Conservation (phyloP, 805 yeast species). For the Ogataea naganishii region DNA sequence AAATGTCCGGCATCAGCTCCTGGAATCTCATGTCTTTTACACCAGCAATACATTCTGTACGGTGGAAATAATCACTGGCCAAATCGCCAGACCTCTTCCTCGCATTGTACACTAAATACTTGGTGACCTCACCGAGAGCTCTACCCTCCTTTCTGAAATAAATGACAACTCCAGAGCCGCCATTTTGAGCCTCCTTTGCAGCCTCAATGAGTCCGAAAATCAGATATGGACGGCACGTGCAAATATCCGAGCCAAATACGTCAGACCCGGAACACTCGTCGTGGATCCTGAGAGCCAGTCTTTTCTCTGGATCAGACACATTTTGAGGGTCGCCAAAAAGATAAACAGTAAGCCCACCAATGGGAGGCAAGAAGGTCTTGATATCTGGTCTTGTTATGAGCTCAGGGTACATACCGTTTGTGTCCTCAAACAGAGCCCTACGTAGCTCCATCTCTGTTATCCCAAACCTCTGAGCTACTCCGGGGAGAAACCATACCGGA, state of each 20-base stretch:
- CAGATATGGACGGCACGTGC: constrained; percentile 63
- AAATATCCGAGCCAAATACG: constrained; percentile 60
- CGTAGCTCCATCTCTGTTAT: constrained; percentile 48
- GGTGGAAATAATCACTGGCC: constrained; percentile 58
- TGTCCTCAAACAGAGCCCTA: constrained; percentile 55
- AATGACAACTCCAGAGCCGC: constrained; percentile 56
- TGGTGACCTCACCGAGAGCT: constrained; percentile 62
- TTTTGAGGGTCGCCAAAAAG: constrained; percentile 54
- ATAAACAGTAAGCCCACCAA: constrained; percentile 60
- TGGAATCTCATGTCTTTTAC: constrained; percentile 68
- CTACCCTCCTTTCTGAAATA: constrained; percentile 67
- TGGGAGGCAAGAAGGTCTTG: constrained; percentile 59
- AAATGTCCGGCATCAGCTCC: constrained; percentile 61
- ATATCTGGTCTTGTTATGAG: constrained; percentile 59
- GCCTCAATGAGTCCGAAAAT: constrained; percentile 61
- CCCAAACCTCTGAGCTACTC: constrained; percentile 55
- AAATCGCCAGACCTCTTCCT: constrained; percentile 63
- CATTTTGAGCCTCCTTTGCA: constrained; percentile 58
- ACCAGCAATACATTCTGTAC: constrained; percentile 68
- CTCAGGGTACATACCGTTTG: constrained; percentile 67
- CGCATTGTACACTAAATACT: constrained; percentile 61
- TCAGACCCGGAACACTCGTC: constrained; percentile 69
- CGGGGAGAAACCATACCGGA: constrained; percentile 66
- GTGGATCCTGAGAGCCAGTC: constrained; percentile 52
- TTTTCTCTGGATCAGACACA: constrained; percentile 41